Conservation (phyloP, 495 filamentous ascomycete species). For the Penicillium coffeae region DNA sequence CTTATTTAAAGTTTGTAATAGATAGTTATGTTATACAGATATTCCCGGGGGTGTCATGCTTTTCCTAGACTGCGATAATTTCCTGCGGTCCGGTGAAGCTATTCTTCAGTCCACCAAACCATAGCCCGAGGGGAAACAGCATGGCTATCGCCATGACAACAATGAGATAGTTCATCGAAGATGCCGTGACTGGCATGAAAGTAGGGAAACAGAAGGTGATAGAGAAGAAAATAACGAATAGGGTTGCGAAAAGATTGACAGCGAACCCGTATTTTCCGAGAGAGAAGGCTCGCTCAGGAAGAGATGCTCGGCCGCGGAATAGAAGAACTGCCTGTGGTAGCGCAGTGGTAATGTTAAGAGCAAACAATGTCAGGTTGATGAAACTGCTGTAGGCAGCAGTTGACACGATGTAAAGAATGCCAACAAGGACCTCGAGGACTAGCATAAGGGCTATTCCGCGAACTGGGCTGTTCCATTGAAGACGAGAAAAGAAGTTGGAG, state of each 20-base stretch:
- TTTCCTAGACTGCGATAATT: neutral
- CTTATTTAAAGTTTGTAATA: too few species aligned
- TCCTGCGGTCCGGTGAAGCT: neutral
- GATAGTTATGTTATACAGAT: too few species aligned
- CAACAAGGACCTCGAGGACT: constrained; percentile 16
- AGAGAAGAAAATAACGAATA: neutral
- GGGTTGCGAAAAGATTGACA: neutral
- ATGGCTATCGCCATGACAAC: neutral
- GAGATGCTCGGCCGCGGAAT: constrained; percentile 4
- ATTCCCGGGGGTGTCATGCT: too few species aligned
- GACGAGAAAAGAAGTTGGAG: constrained; percentile 2
- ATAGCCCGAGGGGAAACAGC: neutral
- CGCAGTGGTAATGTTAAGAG: constrained; percentile 16
- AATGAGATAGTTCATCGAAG: neutral
- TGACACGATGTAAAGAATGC: constrained; percentile 24
- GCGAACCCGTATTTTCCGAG: constrained; percentile 1
- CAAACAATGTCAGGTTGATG: constrained; percentile 17
- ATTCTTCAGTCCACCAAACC: neutral
- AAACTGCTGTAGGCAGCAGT: constrained; percentile 24
- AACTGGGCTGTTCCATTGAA: constrained; percentile 4
- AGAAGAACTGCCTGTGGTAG: constrained; percentile 18
- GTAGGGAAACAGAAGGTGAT: constrained; percentile 1
- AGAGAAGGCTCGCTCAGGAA: constrained; percentile 4
- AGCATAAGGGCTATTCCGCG: constrained; percentile 8
- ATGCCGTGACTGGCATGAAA: neutral